phyloP scores from a whole-genome alignment of 179 eudicot species.

The Corrigiola litoralis region DNA sequence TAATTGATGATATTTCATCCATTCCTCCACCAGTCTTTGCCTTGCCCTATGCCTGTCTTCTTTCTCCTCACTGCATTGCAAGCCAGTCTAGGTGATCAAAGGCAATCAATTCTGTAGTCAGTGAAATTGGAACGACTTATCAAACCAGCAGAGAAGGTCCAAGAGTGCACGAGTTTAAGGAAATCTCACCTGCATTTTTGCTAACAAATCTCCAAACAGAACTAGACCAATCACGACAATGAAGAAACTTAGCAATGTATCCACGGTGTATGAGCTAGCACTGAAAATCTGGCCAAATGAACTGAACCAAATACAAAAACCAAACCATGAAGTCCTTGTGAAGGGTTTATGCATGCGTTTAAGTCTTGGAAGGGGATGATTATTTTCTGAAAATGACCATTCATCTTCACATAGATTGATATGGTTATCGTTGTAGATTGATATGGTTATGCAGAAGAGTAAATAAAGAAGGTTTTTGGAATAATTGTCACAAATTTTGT shows the following conservation, averaged over 20 bases:
- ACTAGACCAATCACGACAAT: neutral
- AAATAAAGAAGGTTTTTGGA: no score
- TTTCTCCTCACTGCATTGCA: conserved; percentile 1
- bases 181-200: neutral
- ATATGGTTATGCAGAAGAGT: no score
- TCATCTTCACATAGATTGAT: no score
- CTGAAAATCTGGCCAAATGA: conserved; percentile 2
- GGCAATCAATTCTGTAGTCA: neutral
- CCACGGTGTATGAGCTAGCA: neutral
- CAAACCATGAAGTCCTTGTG: no score
- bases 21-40: conserved; percentile 7
- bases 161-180: no score
- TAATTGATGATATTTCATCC: conserved; percentile 11
- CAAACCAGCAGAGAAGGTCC: no score
- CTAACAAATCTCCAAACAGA: conserved; percentile 8
- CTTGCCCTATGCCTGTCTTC: conserved; percentile 1
- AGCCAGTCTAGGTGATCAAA: neutral
- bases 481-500: no score
- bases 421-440: no score
- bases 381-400: no score
- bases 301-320: no score
- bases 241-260: neutral
- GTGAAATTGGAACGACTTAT: neutral
- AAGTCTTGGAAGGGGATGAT: no score
- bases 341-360: no score